Percentiles rank a stretch among this genome's conserved stretches.
Evolutionary conservation across 1,139 yeast genomes (phyloP).

Genomic region (Hemisphaericaspora lyxosophila): DNA sequence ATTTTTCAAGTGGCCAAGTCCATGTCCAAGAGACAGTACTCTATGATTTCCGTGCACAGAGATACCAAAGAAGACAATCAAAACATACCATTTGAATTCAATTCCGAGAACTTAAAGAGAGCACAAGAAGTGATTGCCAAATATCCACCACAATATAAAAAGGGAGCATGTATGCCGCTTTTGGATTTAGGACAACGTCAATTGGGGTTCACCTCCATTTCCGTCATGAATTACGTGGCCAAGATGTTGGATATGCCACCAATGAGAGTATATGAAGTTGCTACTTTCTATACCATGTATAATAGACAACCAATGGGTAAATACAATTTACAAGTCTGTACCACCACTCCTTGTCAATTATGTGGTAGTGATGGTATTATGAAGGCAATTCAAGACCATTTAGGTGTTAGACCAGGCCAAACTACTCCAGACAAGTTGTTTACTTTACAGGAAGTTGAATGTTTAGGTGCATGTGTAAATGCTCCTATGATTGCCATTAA

Average conservation of each 20-base stretch:
- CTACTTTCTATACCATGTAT: slow-evolving; percentile 91
- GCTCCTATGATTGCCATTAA: slow-evolving; percentile 87
- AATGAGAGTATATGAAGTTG: slow-evolving; percentile 93
- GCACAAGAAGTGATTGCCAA: slow-evolving; percentile 75
- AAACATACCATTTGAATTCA: slow-evolving; percentile 70
- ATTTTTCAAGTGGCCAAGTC: slow-evolving; percentile 9
- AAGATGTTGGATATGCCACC: slow-evolving; percentile 86
- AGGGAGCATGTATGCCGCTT: slow-evolving; percentile 86
- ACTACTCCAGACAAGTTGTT: slow-evolving; percentile 75
- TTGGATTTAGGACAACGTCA: slow-evolving; percentile 89
- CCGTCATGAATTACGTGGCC: slow-evolving; percentile 93
- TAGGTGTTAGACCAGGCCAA: slow-evolving; percentile 73
- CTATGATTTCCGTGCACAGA: slow-evolving; percentile 69
- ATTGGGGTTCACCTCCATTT: slow-evolving; percentile 80
- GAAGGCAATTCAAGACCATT: slow-evolving; percentile 62
- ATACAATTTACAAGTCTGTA: slow-evolving; percentile 81
- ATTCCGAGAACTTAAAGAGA: slow-evolving; percentile 62
- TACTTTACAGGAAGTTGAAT: slow-evolving; percentile 86
- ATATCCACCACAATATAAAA: slow-evolving; percentile 84
- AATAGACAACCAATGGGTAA: slow-evolving; percentile 87
- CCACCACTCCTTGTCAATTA: slow-evolving; percentile 88
- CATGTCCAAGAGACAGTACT: slow-evolving; percentile 28
- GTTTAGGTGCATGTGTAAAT: slow-evolving; percentile 90
- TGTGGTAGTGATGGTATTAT: slow-evolving; percentile 80
- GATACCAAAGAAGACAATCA: slow-evolving; percentile 69